Evolutionary conservation across 192 early-diverging fungal genomes (phyloP).

Genomic region (Entomortierella beljakovae): DNA sequence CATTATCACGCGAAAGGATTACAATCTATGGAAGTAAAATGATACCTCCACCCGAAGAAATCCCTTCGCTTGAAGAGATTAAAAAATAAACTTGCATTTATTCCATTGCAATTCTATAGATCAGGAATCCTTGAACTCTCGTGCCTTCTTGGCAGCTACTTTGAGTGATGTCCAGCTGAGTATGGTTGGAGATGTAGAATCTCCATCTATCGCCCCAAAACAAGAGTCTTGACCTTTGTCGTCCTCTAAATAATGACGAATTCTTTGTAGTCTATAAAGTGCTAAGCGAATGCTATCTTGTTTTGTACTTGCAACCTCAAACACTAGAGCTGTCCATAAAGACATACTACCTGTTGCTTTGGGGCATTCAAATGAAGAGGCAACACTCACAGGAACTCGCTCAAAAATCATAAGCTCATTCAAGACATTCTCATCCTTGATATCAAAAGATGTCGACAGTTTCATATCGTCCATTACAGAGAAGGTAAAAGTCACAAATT

Average conservation of each 20-base stretch:
- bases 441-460: background rate
- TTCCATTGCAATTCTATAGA: background rate
- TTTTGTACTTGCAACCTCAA: slow-evolving; percentile 18
- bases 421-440: background rate
- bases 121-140: slow-evolving; percentile 11
- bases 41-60: slow-evolving; percentile 24
- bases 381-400: slow-evolving; percentile 7
- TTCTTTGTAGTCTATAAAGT: slow-evolving; percentile 20
- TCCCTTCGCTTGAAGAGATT: background rate
- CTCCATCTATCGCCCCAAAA: too few species aligned
- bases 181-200: background rate
- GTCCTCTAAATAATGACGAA: slow-evolving; percentile 2
- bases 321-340: slow-evolving; percentile 38
- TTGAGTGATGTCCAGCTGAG: slow-evolving; percentile 29
- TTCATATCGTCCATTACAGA: slow-evolving; percentile 57
- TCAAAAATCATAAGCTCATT: slow-evolving; percentile 22
- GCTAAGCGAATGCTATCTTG: slow-evolving; percentile 25
- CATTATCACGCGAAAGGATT: slow-evolving; percentile 20
- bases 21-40: slow-evolving; percentile 37
- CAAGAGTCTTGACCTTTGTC: background rate
- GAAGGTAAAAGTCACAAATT: slow-evolving; percentile 55
- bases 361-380: too few species aligned
- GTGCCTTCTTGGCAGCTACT: slow-evolving; percentile 22
- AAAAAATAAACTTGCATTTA: background rate
- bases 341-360: slow-evolving; percentile 5